These are phyloP conservation scores for Erythrobasidium yunnanense DNA, from an alignment of 768 basidiomycete species.

Conservation along the genomic window DNA sequence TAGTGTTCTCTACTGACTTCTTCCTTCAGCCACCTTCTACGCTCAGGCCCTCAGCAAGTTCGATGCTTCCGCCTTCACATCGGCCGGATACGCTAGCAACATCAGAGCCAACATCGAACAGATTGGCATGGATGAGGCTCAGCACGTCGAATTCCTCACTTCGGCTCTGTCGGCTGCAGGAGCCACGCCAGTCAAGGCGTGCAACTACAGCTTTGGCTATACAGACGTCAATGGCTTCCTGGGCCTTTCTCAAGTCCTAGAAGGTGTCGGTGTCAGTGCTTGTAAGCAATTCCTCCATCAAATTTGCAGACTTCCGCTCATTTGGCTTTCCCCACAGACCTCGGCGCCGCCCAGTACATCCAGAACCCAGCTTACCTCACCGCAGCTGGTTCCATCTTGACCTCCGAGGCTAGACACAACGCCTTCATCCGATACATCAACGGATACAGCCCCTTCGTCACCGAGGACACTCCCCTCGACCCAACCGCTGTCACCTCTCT, in stretches of 20 bases:
- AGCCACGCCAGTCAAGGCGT: slow-evolving; percentile 42
- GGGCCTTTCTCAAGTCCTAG: slow-evolving; percentile 49
- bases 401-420: slow-evolving; percentile 46
- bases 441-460: slow-evolving; percentile 29
- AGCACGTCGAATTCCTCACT: slow-evolving; percentile 51
- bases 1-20: too few relatives aligned
- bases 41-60: neutral
- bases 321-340: slow-evolving; percentile 28
- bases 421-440: slow-evolving; percentile 31
- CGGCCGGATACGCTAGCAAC: neutral
- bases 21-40: slow-evolving; percentile 19
- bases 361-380: slow-evolving; percentile 45
- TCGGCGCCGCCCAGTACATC: slow-evolving; percentile 21
- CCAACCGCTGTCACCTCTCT: slow-evolving; percentile 7
- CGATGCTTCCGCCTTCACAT: neutral
- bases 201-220: slow-evolving; percentile 50
- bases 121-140: neutral
- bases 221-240: slow-evolving; percentile 49
- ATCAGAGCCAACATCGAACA: neutral
- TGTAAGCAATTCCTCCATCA: slow-evolving; percentile 46
- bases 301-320: slow-evolving; percentile 46
- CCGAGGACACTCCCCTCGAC: slow-evolving; percentile 6
- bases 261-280: slow-evolving; percentile 45
- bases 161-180: slow-evolving; percentile 36
- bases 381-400: slow-evolving; percentile 53